phyloP scores from a whole-genome alignment of 2,329 filamentous ascomycete species.

The Hymenoscyphus fraxineus region DNA sequence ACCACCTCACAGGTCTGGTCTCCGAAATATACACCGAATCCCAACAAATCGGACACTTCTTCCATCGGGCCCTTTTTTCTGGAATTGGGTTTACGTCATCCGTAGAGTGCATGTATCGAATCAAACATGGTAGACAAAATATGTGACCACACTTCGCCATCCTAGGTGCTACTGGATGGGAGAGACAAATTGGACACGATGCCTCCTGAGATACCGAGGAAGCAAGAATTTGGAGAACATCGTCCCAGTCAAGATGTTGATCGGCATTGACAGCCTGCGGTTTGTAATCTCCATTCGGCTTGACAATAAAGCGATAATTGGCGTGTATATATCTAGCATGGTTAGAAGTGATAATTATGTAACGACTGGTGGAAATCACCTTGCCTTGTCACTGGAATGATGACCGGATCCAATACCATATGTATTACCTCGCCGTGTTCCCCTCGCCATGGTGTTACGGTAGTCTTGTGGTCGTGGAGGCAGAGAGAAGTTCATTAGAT shows the following conservation, averaged over 20 bases:
- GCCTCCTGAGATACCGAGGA: conserved; percentile 84
- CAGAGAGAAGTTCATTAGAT: conserved; percentile 86
- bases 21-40: conserved; percentile 92
- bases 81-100: conserved; percentile 58
- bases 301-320: conserved; percentile 95
- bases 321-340: conserved; percentile 76
- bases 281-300: conserved; percentile 74
- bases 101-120: conserved; percentile 90
- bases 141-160: conserved; percentile 99
- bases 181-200: conserved; percentile 92
- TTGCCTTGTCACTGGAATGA: conserved; percentile 85
- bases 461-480: conserved; percentile 66
- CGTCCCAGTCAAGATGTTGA: conserved; percentile 83
- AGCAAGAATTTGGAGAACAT: conserved; percentile 86
- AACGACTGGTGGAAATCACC: conserved; percentile 47
- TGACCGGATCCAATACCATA: conserved; percentile 88
- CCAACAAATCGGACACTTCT: conserved; percentile 95
- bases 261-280: conserved; percentile 83
- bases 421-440: conserved; percentile 62
- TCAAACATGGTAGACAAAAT: conserved; percentile 88
- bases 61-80: conserved; percentile 74
- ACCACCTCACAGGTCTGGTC: conserved; percentile 84
- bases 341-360: conserved; percentile 17
- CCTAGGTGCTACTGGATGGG: conserved; percentile 83
- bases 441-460: conserved; percentile 46